A percentile compares a stretch with the other conserved stretches of the same genome.
Conservation (phyloP, 352 stramenopile species). For the Phytophthora parvispora region DNA sequence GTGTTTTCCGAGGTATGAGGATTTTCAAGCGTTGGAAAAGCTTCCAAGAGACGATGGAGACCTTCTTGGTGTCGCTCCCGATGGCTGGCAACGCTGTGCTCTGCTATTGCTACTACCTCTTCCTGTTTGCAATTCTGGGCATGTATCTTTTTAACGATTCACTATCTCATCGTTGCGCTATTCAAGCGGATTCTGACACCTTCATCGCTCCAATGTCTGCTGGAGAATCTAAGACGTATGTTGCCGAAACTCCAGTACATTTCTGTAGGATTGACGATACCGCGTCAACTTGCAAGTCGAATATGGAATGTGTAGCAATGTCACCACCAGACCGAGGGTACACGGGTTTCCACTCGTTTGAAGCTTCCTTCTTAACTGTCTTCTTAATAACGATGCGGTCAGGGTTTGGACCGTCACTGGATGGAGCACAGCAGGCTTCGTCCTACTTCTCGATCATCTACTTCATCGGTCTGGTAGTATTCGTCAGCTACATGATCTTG, state of each 20-base stretch:
- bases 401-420: constrained; percentile 80
- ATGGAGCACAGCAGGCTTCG: constrained; percentile 75
- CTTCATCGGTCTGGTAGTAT: constrained; percentile 84
- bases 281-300: constrained; percentile 35
- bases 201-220: constrained; percentile 24
- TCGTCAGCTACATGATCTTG: constrained; percentile 90
- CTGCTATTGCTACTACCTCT: constrained; percentile 89
- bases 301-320: constrained; percentile 68
- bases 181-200: constrained; percentile 36
- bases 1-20: constrained; percentile 76
- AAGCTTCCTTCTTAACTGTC: constrained; percentile 84
- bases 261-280: constrained; percentile 56
- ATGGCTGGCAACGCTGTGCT: constrained; percentile 81
- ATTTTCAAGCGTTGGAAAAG: constrained; percentile 82
- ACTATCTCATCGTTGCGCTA: constrained; percentile 76
- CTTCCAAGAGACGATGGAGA: constrained; percentile 85
- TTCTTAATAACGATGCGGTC: constrained; percentile 85
- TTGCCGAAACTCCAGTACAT: constrained; percentile 55
- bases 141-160: constrained; percentile 92
- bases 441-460: constrained; percentile 85
- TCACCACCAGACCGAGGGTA: constrained; percentile 74
- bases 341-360: constrained; percentile 87
- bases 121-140: constrained; percentile 86
- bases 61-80: constrained; percentile 72
- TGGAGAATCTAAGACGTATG: constrained; percentile 45